Percentiles rank a stretch among this genome's conserved stretches.
Evolutionary conservation across 495 filamentous ascomycete genomes (phyloP).

Genomic region (Parathielavia appendiculata): DNA sequence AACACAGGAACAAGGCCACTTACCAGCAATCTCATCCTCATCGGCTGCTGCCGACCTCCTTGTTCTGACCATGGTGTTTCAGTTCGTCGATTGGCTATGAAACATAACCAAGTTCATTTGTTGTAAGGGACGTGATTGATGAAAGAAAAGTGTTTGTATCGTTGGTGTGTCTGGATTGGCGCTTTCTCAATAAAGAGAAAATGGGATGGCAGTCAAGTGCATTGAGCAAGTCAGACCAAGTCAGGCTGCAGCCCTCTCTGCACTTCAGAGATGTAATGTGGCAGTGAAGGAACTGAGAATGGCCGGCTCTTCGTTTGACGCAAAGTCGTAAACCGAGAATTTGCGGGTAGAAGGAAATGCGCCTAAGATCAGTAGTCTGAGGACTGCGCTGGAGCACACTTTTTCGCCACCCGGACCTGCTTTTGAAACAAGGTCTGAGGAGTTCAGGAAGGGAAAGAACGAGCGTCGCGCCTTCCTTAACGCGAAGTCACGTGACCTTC

Average conservation of each 20-base stretch:
- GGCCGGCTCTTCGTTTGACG: neutral
- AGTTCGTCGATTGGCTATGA: neutral
- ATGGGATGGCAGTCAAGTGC: neutral
- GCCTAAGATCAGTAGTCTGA: neutral
- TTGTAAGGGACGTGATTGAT: neutral
- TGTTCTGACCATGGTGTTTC: slow-evolving; percentile 22
- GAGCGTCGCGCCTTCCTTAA: slow-evolving; percentile 20
- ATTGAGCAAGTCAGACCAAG: neutral
- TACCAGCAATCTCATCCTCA: slow-evolving; percentile 19
- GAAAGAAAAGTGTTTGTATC: neutral
- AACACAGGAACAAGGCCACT: slow-evolving; percentile 11
- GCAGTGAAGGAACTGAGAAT: neutral
- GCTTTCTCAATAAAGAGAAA: slow-evolving; percentile 4
- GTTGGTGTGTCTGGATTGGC: neutral
- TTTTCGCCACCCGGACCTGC: slow-evolving; percentile 15
- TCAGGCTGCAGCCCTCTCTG: neutral
- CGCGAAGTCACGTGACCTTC: slow-evolving; percentile 29
- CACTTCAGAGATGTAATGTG: neutral
- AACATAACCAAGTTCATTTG: neutral
- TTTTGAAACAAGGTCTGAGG: slow-evolving; percentile 2
- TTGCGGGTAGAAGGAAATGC: neutral
- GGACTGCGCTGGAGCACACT: neutral
- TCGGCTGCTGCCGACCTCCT: slow-evolving; percentile 26
- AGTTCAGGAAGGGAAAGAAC: slow-evolving; percentile 1
- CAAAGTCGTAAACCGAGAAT: neutral